Evolutionary conservation across 768 basidiomycete species (phyloP), one percentile per base, ranked within the genome.

Genomic region (Boletus vermiculosoides): DNA sequence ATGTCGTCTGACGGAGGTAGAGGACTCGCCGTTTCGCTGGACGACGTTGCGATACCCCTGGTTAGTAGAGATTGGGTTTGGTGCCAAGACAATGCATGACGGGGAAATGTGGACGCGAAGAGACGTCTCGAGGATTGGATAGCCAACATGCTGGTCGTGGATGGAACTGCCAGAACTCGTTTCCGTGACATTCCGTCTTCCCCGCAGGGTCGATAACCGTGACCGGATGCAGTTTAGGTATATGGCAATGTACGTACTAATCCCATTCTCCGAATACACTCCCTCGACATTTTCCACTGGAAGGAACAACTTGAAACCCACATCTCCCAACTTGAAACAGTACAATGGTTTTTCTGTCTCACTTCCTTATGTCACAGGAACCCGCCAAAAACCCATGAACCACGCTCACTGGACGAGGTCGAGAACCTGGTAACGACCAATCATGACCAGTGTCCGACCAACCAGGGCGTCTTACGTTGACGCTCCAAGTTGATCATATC

Each of bases 41-140:
- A 60, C 1, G 68, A 60, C 1, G 62, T 69, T 22, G 66, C 58
- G 18, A 70, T 8, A 22, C 52, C 47, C n/a, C 64, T 65, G 13
- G 54, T 42, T 22, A 53, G 33, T 22, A 53, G 33, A 15, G 36
- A 8, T 51, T 45, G 20, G 0, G 51, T 52, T 45, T 45, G 52
- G 51, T 45, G 41, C 34, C 34, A 51, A 31, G 23, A 30, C 5
- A 40, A 11, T 1, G 46, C 39, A 59, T 9, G 45, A 48, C 56
- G 55, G 47, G 51, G 39, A 15, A 31, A 49, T 34, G 31, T 2
- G 10, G 48, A 59, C 37, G 45, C 33, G 25, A 55, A 12, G 34
- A 59, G 41, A 25, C 22, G 45, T 25, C 41, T 56, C 16, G 51
- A 30, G 0, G 51, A 31, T 42, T 37, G 60, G n/a, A 36, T 10